phyloP scores from a whole-genome alignment of 139 green algal genomes.

The Chlorella sp. region DNA sequence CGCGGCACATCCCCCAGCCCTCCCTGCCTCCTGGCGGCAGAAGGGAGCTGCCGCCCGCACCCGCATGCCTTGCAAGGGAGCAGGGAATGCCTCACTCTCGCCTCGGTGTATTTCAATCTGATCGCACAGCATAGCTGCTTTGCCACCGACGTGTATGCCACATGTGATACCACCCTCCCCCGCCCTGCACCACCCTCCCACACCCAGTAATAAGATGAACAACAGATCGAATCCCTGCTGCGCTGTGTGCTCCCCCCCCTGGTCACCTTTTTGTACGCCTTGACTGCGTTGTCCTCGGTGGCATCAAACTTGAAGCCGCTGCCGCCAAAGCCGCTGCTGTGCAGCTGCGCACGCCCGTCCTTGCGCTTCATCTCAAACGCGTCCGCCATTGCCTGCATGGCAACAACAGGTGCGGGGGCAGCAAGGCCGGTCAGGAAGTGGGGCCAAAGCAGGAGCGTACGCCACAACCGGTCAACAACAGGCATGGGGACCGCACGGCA shows the following conservation, averaged over 20 bases:
- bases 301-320: constrained; percentile 96
- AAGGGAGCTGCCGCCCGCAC: too few species aligned
- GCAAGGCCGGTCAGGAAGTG: not conserved
- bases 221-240: too few species aligned
- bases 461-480: not conserved
- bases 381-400: constrained; percentile 74
- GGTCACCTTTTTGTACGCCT: constrained; percentile 56
- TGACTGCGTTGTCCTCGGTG: constrained; percentile 82
- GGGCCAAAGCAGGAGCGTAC: not conserved
- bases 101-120: too few species aligned
- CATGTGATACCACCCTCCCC: too few species aligned
- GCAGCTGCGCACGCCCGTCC: constrained; percentile 74
- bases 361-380: constrained; percentile 83
- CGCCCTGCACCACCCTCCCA: too few species aligned
- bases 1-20: not conserved
- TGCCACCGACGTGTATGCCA: too few species aligned
- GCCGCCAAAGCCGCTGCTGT: constrained; percentile 92
- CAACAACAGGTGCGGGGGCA: constrained; percentile 49
- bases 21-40: too few species aligned
- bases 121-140: too few species aligned
- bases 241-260: too few species aligned
- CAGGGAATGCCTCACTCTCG: too few species aligned
- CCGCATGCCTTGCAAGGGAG: too few species aligned
- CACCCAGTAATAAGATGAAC: too few species aligned
- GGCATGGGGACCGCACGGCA: not conserved